phyloP scores from a whole-genome alignment of 371 early-diverging fungal genomes.

The Mucor lusitanicus region DNA sequence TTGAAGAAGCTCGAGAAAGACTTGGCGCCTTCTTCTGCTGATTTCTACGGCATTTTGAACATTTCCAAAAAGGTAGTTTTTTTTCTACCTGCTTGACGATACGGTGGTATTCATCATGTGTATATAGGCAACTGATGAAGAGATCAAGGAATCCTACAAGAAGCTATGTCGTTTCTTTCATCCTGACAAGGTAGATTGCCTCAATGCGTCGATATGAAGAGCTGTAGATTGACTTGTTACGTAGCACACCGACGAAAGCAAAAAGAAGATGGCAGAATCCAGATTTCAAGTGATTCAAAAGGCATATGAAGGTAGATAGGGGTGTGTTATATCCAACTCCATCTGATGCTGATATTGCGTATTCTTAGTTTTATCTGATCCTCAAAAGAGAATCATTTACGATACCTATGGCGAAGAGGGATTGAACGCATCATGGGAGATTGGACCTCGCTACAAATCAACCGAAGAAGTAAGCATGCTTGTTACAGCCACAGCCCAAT shows the following conservation, averaged over 20 bases:
- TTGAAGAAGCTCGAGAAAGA: conserved; percentile 45
- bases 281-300: conserved; percentile 83
- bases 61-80: conserved; percentile 70
- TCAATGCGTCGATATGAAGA: neutral
- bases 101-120: neutral
- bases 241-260: conserved; percentile 58
- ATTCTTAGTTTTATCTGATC: conserved; percentile 81
- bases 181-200: conserved; percentile 72
- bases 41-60: conserved; percentile 87
- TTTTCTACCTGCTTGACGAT: neutral
- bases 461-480: conserved; percentile 76
- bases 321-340: neutral
- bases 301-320: conserved; percentile 81
- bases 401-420: conserved; percentile 93
- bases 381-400: conserved; percentile 82
- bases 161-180: conserved; percentile 84
- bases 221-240: neutral
- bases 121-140: conserved; percentile 77
- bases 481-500: too few species aligned
- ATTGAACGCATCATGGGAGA: conserved; percentile 71
- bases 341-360: neutral
- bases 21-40: conserved; percentile 52
- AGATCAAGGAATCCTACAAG: conserved; percentile 85
- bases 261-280: conserved; percentile 63
- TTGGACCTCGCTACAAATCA: conserved; percentile 77